Evolutionary conservation across 208 protist species (phyloP).

Genomic region (Blastocrithidia nonstop): DNA sequence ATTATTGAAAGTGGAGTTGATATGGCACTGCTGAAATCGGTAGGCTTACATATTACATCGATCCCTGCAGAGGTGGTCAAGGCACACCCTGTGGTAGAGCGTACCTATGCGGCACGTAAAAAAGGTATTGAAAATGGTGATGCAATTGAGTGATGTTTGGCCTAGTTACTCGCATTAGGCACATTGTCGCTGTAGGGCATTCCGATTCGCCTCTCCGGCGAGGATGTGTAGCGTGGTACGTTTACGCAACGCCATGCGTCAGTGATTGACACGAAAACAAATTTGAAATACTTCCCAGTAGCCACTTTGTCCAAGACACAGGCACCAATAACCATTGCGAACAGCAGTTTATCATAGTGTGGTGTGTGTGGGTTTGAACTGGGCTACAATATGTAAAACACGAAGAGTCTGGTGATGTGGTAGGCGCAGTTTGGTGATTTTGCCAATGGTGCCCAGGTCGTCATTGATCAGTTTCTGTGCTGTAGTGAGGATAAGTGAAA

Average conservation of each 20-base stretch:
- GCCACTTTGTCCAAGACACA: constrained; percentile 52
- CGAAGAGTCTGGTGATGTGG: constrained; percentile 94
- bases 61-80: constrained; percentile 80
- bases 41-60: constrained; percentile 71
- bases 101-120: constrained; percentile 73
- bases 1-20: constrained; percentile 61
- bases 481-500: constrained; percentile 95
- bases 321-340: constrained; percentile 83
- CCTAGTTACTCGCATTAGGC: constrained; percentile 90
- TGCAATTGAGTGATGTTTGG: constrained; percentile 90
- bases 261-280: constrained; percentile 90
- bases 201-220: constrained; percentile 87
- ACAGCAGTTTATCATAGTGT: constrained; percentile 93
- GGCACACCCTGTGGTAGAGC: constrained; percentile 76
- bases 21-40: constrained; percentile 26
- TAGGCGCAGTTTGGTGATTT: constrained; percentile 99
- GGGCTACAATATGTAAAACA: constrained; percentile 90
- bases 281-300: constrained; percentile 75
- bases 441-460: constrained; percentile 96
- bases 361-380: constrained; percentile 96
- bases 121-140: constrained; percentile 78
- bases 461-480: constrained; percentile 95
- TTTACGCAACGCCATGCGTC: constrained; percentile 96
- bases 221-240: constrained; percentile 98
- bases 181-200: constrained; percentile 86